A percentile compares a stretch with the other conserved stretches of the same genome.
Conservation (phyloP, 192 early-diverging fungal genomes). For the Backusella macrospora region DNA sequence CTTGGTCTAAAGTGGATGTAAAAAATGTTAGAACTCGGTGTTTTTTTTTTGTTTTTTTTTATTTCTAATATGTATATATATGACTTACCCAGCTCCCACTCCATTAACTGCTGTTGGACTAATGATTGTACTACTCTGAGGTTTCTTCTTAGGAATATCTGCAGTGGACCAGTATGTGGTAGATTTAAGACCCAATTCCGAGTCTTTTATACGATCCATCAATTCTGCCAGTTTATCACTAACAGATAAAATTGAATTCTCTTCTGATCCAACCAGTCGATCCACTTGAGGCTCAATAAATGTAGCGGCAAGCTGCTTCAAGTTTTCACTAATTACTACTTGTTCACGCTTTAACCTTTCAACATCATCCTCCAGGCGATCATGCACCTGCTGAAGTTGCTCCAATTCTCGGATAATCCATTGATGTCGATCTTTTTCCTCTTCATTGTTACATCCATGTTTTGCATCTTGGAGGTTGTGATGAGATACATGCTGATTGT, state of each 20-base stretch:
- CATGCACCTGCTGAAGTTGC: constrained; percentile 45
- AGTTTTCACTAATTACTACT: constrained; percentile 42
- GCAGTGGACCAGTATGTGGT: neutral
- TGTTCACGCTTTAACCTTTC: constrained; percentile 54
- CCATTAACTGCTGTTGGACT: constrained; percentile 2
- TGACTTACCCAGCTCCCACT: neutral
- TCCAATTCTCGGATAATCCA: constrained; percentile 54
- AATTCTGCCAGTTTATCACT: constrained; percentile 42
- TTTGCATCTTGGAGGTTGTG: neutral
- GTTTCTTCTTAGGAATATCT: neutral
- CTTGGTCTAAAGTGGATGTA: neutral
- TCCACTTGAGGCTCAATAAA: constrained; percentile 45
- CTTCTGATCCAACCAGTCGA: constrained; percentile 30
- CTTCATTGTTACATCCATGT: constrained; percentile 19
- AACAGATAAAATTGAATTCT: constrained; percentile 39
- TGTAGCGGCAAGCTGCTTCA: constrained; percentile 38
- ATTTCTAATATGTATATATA: neutral
- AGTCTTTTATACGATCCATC: constrained; percentile 30
- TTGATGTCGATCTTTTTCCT: constrained; percentile 47
- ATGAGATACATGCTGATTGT: too few species aligned
- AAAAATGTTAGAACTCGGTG: too few species aligned
- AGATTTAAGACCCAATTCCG: constrained; percentile 26
- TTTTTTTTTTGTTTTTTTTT: neutral
- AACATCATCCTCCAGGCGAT: constrained; percentile 44
- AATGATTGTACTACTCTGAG: neutral